A percentile compares a stretch with the other conserved stretches of the same genome.
Conservation (phyloP, 2,329 filamentous ascomycete species). For the Knufia fluminis region DNA sequence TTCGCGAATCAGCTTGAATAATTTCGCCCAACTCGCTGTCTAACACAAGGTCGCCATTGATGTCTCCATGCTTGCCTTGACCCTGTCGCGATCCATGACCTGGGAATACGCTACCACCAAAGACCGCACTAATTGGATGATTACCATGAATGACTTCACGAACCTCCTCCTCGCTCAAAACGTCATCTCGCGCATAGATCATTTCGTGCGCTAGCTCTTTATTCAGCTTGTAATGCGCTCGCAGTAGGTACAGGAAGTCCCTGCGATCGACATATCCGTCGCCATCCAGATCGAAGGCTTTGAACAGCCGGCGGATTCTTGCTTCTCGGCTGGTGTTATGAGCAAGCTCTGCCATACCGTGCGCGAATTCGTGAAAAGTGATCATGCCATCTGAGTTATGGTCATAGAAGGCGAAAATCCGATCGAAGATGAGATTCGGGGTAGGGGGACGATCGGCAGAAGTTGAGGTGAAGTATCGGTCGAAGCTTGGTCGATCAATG, state of each 20-base stretch:
- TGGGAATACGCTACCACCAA: conserved; percentile 58
- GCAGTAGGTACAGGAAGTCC: conserved; percentile 85
- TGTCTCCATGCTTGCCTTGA: conserved; percentile 57
- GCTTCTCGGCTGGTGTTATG: conserved; percentile 49
- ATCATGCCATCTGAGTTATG: conserved; percentile 81
- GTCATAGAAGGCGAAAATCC: conserved; percentile 96
- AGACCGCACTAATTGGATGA: conserved; percentile 69
- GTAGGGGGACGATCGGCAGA: conserved; percentile 66
- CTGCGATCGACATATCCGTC: conserved; percentile 78
- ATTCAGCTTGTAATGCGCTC: conserved; percentile 83
- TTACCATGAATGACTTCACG: conserved; percentile 66
- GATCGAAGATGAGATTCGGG: conserved; percentile 86
- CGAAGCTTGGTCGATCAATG: conserved; percentile 88
- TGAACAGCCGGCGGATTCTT: conserved; percentile 65
- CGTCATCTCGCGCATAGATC: conserved; percentile 66
- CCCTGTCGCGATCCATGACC: conserved; percentile 52
- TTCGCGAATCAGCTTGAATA: conserved; percentile 51
- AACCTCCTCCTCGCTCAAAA: conserved; percentile 64
- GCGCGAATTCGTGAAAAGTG: conserved; percentile 83
- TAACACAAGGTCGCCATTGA: conserved; percentile 54
- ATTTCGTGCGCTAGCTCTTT: conserved; percentile 84
- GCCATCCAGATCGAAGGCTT: conserved; percentile 81
- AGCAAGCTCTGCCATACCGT: conserved; percentile 61
- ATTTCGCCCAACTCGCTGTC: conserved; percentile 46
- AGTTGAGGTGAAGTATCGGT: conserved; percentile 79